phyloP scores from a whole-genome alignment of 2,329 filamentous ascomycete genomes.

The Cadophora sp. region DNA sequence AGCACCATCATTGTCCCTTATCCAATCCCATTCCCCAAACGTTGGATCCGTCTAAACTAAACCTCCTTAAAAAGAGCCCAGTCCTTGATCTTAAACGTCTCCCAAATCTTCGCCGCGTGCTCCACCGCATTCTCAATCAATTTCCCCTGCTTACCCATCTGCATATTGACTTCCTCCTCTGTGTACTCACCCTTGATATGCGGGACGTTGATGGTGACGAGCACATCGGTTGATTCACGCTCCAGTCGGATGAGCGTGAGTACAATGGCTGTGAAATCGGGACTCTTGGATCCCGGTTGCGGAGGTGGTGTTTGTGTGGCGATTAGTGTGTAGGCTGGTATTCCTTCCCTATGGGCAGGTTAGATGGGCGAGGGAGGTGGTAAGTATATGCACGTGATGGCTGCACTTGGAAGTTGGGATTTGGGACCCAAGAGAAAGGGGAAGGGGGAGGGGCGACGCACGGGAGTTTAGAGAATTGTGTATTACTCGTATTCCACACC shows the following conservation, averaged over 20 bases:
- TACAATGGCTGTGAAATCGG: constrained; percentile 74
- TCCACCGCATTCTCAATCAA: constrained; percentile 73
- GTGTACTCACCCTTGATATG: constrained; percentile 78
- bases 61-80: constrained; percentile 68
- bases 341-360: constrained; percentile 50
- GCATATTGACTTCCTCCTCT: constrained; percentile 73
- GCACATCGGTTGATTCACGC: constrained; percentile 77
- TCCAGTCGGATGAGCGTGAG: constrained; percentile 80
- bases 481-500: constrained; percentile 70
- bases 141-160: constrained; percentile 69
- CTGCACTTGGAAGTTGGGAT: background rate
- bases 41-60: constrained; percentile 29
- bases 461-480: constrained; percentile 60
- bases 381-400: constrained; percentile 31
- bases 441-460: constrained; percentile 29
- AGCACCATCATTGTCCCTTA: background rate
- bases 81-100: constrained; percentile 78
- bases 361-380: constrained; percentile 7
- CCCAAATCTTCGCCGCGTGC: constrained; percentile 71
- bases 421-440: background rate
- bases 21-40: background rate
- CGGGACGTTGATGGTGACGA: constrained; percentile 88
- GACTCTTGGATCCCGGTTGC: constrained; percentile 45
- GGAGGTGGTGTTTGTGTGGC: constrained; percentile 64
- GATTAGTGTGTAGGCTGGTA: constrained; percentile 72